Conservation (phyloP, 2,329 filamentous ascomycete genomes). For the Fusarium compactum region DNA sequence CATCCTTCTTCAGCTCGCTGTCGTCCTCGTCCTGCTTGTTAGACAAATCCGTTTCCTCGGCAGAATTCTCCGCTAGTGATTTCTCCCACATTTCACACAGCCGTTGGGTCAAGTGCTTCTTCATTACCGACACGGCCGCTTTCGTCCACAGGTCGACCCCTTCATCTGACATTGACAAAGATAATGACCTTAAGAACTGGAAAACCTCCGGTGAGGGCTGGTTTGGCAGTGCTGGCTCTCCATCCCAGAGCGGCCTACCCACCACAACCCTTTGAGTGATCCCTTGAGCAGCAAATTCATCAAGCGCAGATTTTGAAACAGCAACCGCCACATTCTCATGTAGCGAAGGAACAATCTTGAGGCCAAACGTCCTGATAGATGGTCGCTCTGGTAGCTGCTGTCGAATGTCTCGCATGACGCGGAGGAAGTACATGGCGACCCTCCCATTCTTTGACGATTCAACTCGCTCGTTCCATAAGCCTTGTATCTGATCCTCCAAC, state of each 20-base stretch:
- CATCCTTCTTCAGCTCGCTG: not conserved
- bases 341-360: constrained; percentile 71
- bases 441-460: constrained; percentile 62
- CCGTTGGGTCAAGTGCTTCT: constrained; percentile 64
- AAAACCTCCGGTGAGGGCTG: constrained; percentile 84
- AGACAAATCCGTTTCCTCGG: constrained; percentile 28
- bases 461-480: constrained; percentile 62
- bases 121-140: constrained; percentile 72
- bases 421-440: constrained; percentile 75
- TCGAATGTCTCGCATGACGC: constrained; percentile 80
- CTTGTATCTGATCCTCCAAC: constrained; percentile 67
- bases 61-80: constrained; percentile 52
- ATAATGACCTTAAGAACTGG: constrained; percentile 75
- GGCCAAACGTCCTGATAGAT: constrained; percentile 66
- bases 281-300: constrained; percentile 58
- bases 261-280: constrained; percentile 63
- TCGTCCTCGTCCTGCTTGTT: constrained; percentile 18
- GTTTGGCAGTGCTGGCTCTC: constrained; percentile 77
- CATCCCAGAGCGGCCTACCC: constrained; percentile 83
- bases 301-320: constrained; percentile 63
- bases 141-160: constrained; percentile 87
- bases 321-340: constrained; percentile 70
- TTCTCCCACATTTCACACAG: constrained; percentile 64
- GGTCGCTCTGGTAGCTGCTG: constrained; percentile 69
- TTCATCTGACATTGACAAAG: constrained; percentile 73